phyloP scores from a whole-genome alignment of 345 rosid genomes.

The Bruguiera sexangula region DNA sequence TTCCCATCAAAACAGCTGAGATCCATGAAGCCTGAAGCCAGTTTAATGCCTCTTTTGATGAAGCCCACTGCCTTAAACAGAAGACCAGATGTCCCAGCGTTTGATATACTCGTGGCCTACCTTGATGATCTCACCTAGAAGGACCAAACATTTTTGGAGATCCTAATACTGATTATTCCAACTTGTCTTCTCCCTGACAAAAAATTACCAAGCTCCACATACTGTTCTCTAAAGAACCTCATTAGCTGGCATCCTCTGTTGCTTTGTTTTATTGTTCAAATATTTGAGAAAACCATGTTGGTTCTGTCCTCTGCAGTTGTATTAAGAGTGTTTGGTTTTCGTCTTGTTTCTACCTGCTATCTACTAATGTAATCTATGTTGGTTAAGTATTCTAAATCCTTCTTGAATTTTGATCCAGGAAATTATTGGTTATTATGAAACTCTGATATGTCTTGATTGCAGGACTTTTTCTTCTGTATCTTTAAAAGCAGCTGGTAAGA shows the following conservation, averaged over 20 bases:
- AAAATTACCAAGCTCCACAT: conserved; percentile 57
- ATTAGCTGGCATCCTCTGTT: conserved; percentile 44
- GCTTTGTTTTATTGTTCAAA: conserved; percentile 25
- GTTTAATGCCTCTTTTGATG: conserved; percentile 72
- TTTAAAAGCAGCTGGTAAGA: conserved; percentile 6
- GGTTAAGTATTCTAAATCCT: no score
- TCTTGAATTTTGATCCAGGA: no score
- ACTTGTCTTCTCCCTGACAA: conserved; percentile 55
- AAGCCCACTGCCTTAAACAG: conserved; percentile 79
- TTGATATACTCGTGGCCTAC: conserved; percentile 64
- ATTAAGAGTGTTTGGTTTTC: conserved; percentile 18
- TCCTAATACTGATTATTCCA: conserved; percentile 36
- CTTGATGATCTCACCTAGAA: conserved; percentile 68
- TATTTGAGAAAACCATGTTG: conserved; percentile 29
- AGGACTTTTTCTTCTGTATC: conserved; percentile 10
- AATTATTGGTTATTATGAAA: not conserved
- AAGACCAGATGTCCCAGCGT: conserved; percentile 87
- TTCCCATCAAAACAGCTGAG: conserved; percentile 84
- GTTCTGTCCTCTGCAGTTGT: conserved; percentile 35
- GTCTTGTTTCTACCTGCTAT: not conserved
- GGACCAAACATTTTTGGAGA: conserved; percentile 61
- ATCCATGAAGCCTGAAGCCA: conserved; percentile 90
- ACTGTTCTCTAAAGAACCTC: conserved; percentile 52
- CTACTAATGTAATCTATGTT: not conserved
- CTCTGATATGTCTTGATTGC: conserved; percentile 16